Percentiles rank a stretch among this genome's conserved stretches.
Conservation (phyloP, 2,329 filamentous ascomycete species). For the Aspergillus pseudoviridinutans region DNA sequence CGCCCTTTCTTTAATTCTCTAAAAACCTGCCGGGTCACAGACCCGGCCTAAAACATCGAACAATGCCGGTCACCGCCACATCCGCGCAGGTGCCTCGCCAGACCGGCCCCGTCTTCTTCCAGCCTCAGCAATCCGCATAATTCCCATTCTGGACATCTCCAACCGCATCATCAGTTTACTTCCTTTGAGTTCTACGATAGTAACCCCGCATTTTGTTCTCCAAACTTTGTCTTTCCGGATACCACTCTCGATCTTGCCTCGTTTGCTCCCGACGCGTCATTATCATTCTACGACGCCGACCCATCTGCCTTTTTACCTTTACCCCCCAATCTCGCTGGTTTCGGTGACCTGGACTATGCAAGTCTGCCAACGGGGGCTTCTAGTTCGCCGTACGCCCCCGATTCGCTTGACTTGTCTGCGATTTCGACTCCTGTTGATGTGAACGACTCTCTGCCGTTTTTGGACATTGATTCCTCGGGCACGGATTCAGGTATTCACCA, state of each 20-base stretch:
- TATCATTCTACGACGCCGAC: background rate
- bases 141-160: background rate
- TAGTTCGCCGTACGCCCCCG: background rate
- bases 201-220: background rate
- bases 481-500: background rate
- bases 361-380: background rate
- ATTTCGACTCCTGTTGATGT: background rate
- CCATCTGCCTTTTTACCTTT: background rate
- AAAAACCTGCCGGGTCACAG: constrained; percentile 10
- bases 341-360: background rate
- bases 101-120: constrained; percentile 2
- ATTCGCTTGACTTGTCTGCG: background rate
- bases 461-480: background rate
- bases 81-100: constrained; percentile 6
- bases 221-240: background rate
- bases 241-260: background rate
- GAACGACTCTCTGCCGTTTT: background rate
- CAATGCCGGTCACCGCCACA: constrained; percentile 10
- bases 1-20: background rate
- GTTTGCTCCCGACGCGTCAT: background rate
- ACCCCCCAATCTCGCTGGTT: background rate
- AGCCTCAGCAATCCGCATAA: background rate
- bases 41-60: constrained; percentile 14
- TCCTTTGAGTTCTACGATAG: background rate
- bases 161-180: constrained; percentile 1